Evolutionary conservation across 2,329 filamentous ascomycete genomes (phyloP).

Genomic region (Cladorrhinum sp.): DNA sequence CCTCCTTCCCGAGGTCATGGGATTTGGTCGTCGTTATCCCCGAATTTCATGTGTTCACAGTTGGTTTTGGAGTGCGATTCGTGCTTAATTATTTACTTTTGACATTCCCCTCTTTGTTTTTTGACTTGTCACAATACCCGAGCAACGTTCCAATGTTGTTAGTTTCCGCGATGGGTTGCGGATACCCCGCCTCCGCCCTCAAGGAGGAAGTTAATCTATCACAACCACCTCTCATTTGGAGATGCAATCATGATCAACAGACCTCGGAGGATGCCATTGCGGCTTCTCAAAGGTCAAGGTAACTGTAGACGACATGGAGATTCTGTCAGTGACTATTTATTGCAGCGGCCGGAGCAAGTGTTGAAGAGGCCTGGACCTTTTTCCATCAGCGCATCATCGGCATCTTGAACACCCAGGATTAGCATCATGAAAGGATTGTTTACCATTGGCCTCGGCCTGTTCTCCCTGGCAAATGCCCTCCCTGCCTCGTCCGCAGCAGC

Average conservation of each 20-base stretch:
- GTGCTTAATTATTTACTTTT: neutral
- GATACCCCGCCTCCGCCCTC: conserved; percentile 24
- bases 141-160: too few relatives aligned
- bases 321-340: neutral
- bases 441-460: conserved; percentile 18
- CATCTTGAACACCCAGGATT: neutral
- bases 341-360: neutral
- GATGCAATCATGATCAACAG: neutral
- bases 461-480: conserved; percentile 20
- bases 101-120: neutral
- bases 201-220: conserved; percentile 19
- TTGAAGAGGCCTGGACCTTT: neutral
- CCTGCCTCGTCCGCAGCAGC: conserved; percentile 3
- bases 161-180: conserved; percentile 16
- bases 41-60: neutral
- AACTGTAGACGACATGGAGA: neutral
- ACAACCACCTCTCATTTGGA: conserved; percentile 8
- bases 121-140: too few relatives aligned
- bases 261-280: conserved; percentile 6
- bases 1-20: neutral
- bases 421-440: conserved; percentile 22
- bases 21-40: neutral
- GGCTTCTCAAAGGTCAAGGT: neutral
- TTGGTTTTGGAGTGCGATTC: too few relatives aligned
- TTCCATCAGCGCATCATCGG: neutral